These are phyloP conservation scores for Primulina huaijiensis DNA, from an alignment of 257 asterid genomes.

Conservation along the genomic window DNA sequence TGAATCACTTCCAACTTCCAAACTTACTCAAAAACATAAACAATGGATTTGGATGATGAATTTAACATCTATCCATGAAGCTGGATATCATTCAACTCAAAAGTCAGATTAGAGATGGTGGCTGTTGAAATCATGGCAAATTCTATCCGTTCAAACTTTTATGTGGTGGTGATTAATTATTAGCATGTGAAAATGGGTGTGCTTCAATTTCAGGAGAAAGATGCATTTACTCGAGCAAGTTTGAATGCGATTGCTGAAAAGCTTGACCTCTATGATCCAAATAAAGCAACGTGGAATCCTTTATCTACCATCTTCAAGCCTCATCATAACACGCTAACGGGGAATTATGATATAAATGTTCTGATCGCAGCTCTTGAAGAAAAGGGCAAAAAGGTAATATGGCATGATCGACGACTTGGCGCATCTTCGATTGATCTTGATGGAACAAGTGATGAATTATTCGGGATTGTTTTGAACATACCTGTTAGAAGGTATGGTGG, in stretches of 20 bases:
- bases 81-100: no score
- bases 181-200: not conserved
- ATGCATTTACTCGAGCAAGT: constrained; percentile 60
- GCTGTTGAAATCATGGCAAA: no score
- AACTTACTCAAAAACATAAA: no score
- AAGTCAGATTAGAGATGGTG: no score
- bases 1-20: no score
- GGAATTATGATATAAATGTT: constrained; percentile 84
- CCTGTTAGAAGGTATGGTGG: constrained; percentile 62
- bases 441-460: constrained; percentile 26
- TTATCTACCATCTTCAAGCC: no score
- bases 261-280: no score
- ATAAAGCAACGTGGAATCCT: no score
- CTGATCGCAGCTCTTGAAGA: constrained; percentile 72
- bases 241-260: constrained; percentile 34
- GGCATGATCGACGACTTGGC: constrained; percentile 71
- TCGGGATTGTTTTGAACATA: constrained; percentile 42
- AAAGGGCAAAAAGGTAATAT: constrained; percentile 58
- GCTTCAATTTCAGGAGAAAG: constrained; percentile 57
- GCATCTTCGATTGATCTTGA: constrained; percentile 62
- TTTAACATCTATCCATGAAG: no score
- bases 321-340: constrained; percentile 55
- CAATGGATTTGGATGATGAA: no score
- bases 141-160: no score
- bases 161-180: no score